phyloP scores from a whole-genome alignment of 805 yeast species.

The Cyberlindnera misumaiensis region DNA sequence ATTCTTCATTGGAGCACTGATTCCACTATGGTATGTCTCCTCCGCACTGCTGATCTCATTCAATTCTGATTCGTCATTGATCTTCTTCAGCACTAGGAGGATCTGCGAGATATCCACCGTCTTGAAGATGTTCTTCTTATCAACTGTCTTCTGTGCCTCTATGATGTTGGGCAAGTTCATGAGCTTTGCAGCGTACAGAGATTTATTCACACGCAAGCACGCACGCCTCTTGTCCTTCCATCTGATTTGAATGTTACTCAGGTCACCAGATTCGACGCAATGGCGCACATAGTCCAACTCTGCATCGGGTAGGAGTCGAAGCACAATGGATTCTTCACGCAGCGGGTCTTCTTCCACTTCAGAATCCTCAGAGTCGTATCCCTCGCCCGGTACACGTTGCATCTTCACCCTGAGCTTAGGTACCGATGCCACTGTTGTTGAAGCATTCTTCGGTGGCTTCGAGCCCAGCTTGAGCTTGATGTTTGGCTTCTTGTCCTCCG shows the following conservation, averaged over 20 bases:
- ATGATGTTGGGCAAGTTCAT: conserved; percentile 86
- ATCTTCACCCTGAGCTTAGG: conserved; percentile 26
- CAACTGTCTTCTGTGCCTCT: conserved; percentile 85
- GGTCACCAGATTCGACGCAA: conserved; percentile 73
- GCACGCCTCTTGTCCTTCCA: conserved; percentile 85
- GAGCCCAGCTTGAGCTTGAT: conserved; percentile 10
- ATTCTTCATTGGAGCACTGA: conserved; percentile 73
- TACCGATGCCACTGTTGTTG: conserved; percentile 25
- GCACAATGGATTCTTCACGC: conserved; percentile 76
- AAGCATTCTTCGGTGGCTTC: neutral
- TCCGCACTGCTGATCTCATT: conserved; percentile 30
- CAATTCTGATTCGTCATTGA: conserved; percentile 41
- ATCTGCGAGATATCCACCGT: conserved; percentile 83
- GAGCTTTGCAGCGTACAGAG: conserved; percentile 72
- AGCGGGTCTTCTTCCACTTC: conserved; percentile 93
- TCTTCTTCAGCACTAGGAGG: conserved; percentile 59
- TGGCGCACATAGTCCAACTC: conserved; percentile 67
- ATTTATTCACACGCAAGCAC: conserved; percentile 60
- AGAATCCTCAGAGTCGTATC: conserved; percentile 95
- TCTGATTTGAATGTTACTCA: conserved; percentile 62
- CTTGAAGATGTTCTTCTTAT: conserved; percentile 81
- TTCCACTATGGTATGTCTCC: conserved; percentile 52
- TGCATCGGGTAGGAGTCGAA: conserved; percentile 64
- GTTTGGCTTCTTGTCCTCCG: conserved; percentile 6
- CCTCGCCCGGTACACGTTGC: conserved; percentile 80